Conservation (phyloP, 2,329 filamentous ascomycete species). For the Nemania sp. region DNA sequence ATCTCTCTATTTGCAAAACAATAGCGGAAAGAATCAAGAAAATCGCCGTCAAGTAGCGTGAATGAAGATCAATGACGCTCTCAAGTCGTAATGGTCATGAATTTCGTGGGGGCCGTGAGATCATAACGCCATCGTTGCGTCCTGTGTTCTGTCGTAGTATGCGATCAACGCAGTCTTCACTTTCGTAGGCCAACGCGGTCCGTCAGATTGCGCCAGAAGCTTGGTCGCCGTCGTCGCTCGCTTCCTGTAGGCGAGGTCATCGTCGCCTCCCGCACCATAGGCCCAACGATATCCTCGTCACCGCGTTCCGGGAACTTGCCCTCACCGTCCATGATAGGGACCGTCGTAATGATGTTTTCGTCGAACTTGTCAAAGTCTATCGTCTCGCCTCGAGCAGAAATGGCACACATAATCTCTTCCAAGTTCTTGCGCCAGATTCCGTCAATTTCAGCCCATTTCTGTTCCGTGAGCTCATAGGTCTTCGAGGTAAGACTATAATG, state of each 20-base stretch:
- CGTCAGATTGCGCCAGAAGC: slow-evolving; percentile 52
- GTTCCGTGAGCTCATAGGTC: slow-evolving; percentile 85
- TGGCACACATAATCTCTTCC: slow-evolving; percentile 70
- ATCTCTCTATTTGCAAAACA: slow-evolving; percentile 50
- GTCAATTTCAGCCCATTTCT: slow-evolving; percentile 89
- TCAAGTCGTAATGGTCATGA: slow-evolving; percentile 44
- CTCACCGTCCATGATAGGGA: slow-evolving; percentile 77
- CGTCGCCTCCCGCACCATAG: slow-evolving; percentile 77
- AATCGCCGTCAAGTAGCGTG: slow-evolving; percentile 31
- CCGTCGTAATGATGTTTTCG: slow-evolving; percentile 70
- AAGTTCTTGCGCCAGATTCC: slow-evolving; percentile 78
- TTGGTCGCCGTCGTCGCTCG: slow-evolving; percentile 48
- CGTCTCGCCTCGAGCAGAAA: slow-evolving; percentile 57
- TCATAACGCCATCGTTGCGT: slow-evolving; percentile 25
- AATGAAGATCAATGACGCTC: slow-evolving; percentile 44
- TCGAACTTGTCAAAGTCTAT: slow-evolving; percentile 60
- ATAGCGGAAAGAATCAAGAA: slow-evolving; percentile 28
- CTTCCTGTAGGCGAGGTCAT: slow-evolving; percentile 56
- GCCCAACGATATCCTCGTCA: slow-evolving; percentile 92
- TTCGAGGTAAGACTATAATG: slow-evolving; percentile 92
- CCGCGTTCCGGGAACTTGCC: slow-evolving; percentile 91
- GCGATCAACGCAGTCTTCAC: slow-evolving; percentile 33
- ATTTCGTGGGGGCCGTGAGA: slow-evolving; percentile 29
- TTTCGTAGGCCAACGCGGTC: slow-evolving; percentile 50
- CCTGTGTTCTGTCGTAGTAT: slow-evolving; percentile 14